These are phyloP conservation scores for Lachnellula occidentalis DNA, from an alignment of 2,329 filamentous ascomycete species.

Conservation along the genomic window DNA sequence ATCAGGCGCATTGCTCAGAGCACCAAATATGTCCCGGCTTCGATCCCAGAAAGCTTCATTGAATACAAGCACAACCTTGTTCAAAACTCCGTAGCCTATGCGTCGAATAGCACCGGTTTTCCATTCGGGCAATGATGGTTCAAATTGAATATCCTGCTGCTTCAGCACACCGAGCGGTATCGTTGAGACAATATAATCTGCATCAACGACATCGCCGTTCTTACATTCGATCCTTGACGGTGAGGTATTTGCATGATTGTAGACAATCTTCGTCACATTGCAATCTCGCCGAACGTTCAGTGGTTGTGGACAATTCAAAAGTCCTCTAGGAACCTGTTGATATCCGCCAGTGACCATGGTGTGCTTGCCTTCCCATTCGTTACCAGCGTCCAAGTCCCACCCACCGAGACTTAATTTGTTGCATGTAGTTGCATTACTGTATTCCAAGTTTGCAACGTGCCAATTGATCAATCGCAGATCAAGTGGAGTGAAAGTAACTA, in stretches of 20 bases:
- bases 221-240: conserved; percentile 66
- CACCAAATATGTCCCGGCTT: conserved; percentile 86
- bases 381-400: conserved; percentile 96
- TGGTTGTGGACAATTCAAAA: conserved; percentile 70
- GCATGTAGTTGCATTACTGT: conserved; percentile 89
- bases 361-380: conserved; percentile 94
- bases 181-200: conserved; percentile 88
- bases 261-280: conserved; percentile 64
- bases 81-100: conserved; percentile 87
- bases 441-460: conserved; percentile 97
- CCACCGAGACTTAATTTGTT: conserved; percentile 80
- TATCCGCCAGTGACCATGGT: conserved; percentile 93
- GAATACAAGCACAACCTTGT: conserved; percentile 92
- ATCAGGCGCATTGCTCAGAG: conserved; percentile 69
- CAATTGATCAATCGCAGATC: conserved; percentile 92
- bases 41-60: conserved; percentile 87
- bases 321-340: conserved; percentile 82
- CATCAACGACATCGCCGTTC: conserved; percentile 69
- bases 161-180: conserved; percentile 90
- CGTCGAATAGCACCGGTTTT: conserved; percentile 75
- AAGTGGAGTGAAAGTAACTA: conserved; percentile 77
- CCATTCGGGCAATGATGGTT: conserved; percentile 84
- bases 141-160: conserved; percentile 72
- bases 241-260: conserved; percentile 46
- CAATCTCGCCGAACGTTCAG: conserved; percentile 73